Evolutionary conservation across 2,329 filamentous ascomycete species (phyloP).

Genomic region (Clonostachys rosea): DNA sequence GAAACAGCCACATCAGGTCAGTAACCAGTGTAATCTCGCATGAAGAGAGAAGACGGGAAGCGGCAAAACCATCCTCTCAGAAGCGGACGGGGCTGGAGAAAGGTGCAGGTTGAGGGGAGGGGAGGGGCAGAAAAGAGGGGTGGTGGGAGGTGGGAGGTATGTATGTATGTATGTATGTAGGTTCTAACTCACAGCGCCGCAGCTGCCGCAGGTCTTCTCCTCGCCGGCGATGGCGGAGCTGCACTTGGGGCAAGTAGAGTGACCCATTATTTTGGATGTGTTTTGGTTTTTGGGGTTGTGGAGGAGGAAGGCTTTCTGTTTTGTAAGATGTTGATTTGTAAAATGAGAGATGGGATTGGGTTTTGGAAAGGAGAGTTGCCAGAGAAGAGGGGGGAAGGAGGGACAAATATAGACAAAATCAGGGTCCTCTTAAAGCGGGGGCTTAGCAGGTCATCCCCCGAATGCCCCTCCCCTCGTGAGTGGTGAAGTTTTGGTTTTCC

Average conservation of each 20-base stretch:
- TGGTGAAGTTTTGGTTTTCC: too few species aligned
- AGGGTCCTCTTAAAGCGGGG: neutral
- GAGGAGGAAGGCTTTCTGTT: neutral
- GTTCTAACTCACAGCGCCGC: constrained; percentile 48
- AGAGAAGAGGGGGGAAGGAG: neutral
- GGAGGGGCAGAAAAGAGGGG: constrained; percentile 1
- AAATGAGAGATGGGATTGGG: constrained; percentile 9
- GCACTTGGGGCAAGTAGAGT: constrained; percentile 52
- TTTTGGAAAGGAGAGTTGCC: neutral
- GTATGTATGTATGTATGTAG: too few species aligned
- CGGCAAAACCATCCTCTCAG: too few species aligned
- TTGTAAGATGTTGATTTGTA: neutral
- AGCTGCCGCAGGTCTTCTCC: constrained; percentile 49
- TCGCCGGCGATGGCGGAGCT: constrained; percentile 34
- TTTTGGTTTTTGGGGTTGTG: constrained; percentile 2
- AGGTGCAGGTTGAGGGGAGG: neutral
- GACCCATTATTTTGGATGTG: constrained; percentile 23
- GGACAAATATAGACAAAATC: neutral
- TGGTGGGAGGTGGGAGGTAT: neutral
- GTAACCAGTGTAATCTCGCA: neutral
- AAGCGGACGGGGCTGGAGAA: neutral
- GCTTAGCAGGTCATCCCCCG: too few species aligned
- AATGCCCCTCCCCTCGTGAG: too few species aligned
- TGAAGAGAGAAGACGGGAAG: neutral
- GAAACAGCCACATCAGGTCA: neutral